A percentile compares a stretch with the other conserved stretches of the same genome.
Evolutionary conservation across 2,329 filamentous ascomycete genomes (phyloP).

Genomic region (Claviceps monticola): DNA sequence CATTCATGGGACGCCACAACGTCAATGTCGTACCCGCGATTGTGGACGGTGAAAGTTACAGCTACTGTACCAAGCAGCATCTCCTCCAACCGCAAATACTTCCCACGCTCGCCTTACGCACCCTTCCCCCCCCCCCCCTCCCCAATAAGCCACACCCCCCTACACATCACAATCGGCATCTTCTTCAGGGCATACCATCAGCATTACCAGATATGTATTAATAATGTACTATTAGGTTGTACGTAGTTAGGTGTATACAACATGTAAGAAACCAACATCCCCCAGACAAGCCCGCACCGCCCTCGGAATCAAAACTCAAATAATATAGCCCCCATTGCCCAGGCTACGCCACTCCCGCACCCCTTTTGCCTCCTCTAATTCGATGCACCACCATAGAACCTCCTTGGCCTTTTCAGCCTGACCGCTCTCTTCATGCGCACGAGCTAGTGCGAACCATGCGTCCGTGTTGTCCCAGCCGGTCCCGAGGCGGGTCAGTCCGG

Average conservation of each 20-base stretch:
- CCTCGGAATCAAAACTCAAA: slow-evolving; percentile 10
- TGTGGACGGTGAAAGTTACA: too few relatives aligned
- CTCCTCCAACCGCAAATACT: too few relatives aligned
- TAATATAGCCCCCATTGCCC: slow-evolving; percentile 51
- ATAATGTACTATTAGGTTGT: not conserved
- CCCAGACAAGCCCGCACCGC: too few relatives aligned
- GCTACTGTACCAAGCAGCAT: too few relatives aligned
- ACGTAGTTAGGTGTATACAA: not conserved
- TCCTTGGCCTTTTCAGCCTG: slow-evolving; percentile 81
- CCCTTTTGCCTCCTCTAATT: slow-evolving; percentile 74
- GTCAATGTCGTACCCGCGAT: too few relatives aligned
- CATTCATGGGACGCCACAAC: too few relatives aligned
- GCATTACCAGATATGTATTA: too few relatives aligned
- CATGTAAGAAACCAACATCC: not conserved
- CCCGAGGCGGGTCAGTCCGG: slow-evolving; percentile 71
- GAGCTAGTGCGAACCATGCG: slow-evolving; percentile 80
- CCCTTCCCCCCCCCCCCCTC: too few relatives aligned
- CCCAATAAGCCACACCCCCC: too few relatives aligned
- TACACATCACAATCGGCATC: too few relatives aligned
- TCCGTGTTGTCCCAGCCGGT: slow-evolving; percentile 83
- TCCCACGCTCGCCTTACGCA: too few relatives aligned
- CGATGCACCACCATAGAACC: slow-evolving; percentile 94
- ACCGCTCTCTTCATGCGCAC: slow-evolving; percentile 76
- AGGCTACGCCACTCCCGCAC: slow-evolving; percentile 67
- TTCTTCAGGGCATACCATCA: too few relatives aligned